Conservation (phyloP, 371 early-diverging fungal species). For the Apophysomyces ossiformis region DNA sequence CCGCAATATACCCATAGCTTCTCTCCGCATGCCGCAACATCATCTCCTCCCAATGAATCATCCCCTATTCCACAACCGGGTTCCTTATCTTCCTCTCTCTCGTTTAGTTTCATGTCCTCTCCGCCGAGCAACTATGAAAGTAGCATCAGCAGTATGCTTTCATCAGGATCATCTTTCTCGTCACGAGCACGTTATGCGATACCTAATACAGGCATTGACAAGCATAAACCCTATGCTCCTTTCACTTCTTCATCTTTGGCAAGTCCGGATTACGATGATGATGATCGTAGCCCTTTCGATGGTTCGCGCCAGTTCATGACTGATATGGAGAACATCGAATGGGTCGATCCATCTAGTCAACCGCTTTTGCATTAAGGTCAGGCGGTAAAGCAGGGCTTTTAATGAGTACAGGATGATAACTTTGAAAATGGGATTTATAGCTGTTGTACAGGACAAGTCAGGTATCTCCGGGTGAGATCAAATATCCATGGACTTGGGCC, state of each 20-base stretch:
- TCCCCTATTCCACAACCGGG: slow-evolving; percentile 22
- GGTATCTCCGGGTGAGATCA: neutral
- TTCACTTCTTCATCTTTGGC: slow-evolving; percentile 36
- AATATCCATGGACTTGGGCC: neutral
- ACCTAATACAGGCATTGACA: neutral
- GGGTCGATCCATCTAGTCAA: neutral
- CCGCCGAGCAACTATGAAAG: slow-evolving; percentile 17
- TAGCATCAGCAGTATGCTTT: slow-evolving; percentile 10
- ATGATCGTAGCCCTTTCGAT: slow-evolving; percentile 34
- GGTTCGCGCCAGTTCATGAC: neutral
- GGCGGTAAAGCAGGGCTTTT: neutral
- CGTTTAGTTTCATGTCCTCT: slow-evolving; percentile 13
- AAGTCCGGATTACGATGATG: slow-evolving; percentile 35
- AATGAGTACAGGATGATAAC: neutral
- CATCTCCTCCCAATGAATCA: slow-evolving; percentile 30
- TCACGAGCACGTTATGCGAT: slow-evolving; percentile 11
- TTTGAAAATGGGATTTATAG: neutral
- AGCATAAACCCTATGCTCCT: slow-evolving; percentile 26
- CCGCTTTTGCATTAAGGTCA: slow-evolving; percentile 21
- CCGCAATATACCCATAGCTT: slow-evolving; percentile 31
- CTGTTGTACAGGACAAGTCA: neutral
- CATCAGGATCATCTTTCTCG: slow-evolving; percentile 14
- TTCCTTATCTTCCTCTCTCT: slow-evolving; percentile 24
- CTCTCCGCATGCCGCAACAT: slow-evolving; percentile 32
- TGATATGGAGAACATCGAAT: slow-evolving; percentile 10